These are phyloP conservation scores for Pythium insidiosum DNA, from an alignment of 352 stramenopile species.

Conservation along the genomic window DNA sequence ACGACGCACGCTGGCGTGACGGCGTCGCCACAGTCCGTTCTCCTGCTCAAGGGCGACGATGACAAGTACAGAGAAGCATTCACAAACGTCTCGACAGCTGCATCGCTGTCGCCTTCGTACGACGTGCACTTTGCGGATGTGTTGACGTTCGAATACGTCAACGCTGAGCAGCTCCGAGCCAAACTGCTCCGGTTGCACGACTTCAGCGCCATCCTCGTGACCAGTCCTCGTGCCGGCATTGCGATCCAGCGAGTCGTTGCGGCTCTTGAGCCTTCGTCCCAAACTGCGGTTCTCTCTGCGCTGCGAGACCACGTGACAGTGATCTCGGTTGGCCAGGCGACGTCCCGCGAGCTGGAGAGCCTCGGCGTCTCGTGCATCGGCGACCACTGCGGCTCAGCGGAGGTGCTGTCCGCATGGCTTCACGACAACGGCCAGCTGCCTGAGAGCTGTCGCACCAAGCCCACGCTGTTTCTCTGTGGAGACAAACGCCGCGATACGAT, in stretches of 20 bases:
- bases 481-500: constrained; percentile 61
- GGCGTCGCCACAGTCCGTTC: too few relatives aligned
- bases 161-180: constrained; percentile 24
- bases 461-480: constrained; percentile 65
- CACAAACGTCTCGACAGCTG: background rate
- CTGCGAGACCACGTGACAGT: constrained; percentile 18
- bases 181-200: constrained; percentile 33
- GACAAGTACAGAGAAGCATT: constrained; percentile 48
- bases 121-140: constrained; percentile 51
- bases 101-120: constrained; percentile 1
- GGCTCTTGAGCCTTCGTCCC: constrained; percentile 15
- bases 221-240: constrained; percentile 60
- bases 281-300: too few relatives aligned
- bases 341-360: constrained; percentile 43
- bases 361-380: constrained; percentile 47
- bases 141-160: constrained; percentile 60
- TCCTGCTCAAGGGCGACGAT: constrained; percentile 65
- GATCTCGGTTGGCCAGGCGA: constrained; percentile 63
- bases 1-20: too few relatives aligned
- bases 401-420: constrained; percentile 41
- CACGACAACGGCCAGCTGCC: constrained; percentile 30
- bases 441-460: constrained; percentile 23
- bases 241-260: constrained; percentile 33
- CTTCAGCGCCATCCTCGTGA: constrained; percentile 60
- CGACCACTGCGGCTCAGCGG: constrained; percentile 63